Evolutionary conservation across 345 rosid genomes (phyloP), one percentile per base, ranked within the genome.

Genomic region (Gossypium herbaceum): DNA sequence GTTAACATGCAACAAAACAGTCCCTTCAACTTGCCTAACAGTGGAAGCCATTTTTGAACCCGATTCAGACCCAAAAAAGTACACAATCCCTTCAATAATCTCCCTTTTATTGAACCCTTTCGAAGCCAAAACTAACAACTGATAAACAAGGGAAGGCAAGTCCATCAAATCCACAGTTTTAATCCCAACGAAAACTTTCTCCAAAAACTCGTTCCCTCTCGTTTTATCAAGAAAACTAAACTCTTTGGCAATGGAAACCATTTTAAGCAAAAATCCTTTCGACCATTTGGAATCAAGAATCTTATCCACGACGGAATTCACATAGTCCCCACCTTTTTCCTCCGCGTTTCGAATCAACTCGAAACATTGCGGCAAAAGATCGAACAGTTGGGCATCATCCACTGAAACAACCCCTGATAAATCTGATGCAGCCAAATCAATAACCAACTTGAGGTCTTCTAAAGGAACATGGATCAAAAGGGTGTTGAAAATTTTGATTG

Each of bases 1-100:
- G 86, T 92, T 92, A 52, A 92, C 75, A 79, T 91, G 98, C 82
- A 93, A 96, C 86, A 91, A 81, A 73, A 86, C 92, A 0, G 98
- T 93, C 65, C 92, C 98, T 73, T 91, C 89, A 17, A 93, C 86
- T 81, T 93, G 96, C 85, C 89, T 84, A 86, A 85, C 77, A 0
- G 82, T 89, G 0, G 89, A 87, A 39, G 86, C 77, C 52, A 76
- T 82, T 71, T 82, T 89, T 7, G 80, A 77, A 75, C 87, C 88
- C 69, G 81, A 71, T 45, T 86, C 80, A 2, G 85, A 79, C 71
- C 97, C 94, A 6, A 93, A 88, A 80, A 87, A 91, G 63, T 82
- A 66, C 71, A 86, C 84, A 79, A 93, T 84, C 24, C 97, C 98
- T 71, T 84, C 91, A 48, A 89, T 73, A 55, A 93, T 87, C 76